These are phyloP conservation scores for Nigrospora oryzae DNA, from an alignment of 2,329 filamentous ascomycete genomes.

Conservation along the genomic window DNA sequence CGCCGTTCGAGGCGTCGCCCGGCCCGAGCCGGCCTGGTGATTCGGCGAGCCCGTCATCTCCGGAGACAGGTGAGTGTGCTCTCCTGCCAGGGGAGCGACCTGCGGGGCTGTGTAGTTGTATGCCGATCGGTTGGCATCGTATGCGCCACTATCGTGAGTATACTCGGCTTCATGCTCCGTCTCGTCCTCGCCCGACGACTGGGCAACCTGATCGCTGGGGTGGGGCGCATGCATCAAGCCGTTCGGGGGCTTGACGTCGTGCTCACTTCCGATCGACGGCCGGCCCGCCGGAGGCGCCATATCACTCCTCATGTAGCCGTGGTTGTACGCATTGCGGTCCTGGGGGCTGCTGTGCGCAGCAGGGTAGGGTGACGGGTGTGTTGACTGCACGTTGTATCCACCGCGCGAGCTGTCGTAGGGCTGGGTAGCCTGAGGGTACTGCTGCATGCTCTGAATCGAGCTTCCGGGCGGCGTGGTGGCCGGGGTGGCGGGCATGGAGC, in stretches of 20 bases:
- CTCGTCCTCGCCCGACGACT: conserved; percentile 54
- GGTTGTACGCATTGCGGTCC: conserved; percentile 57
- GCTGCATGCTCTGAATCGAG: conserved; percentile 67
- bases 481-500: conserved; percentile 85
- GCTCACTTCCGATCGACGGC: conserved; percentile 51
- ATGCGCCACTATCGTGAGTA: conserved; percentile 71
- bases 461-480: conserved; percentile 81
- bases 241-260: conserved; percentile 58
- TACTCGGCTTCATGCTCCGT: conserved; percentile 76
- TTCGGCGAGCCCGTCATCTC: conserved; percentile 76
- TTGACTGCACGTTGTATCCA: conserved; percentile 65
- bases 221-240: conserved; percentile 54
- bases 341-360: conserved; percentile 51
- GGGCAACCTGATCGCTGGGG: conserved; percentile 43
- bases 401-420: conserved; percentile 69
- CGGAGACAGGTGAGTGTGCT: conserved; percentile 68
- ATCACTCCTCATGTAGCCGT: conserved; percentile 73
- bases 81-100: conserved; percentile 57
- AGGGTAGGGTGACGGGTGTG: conserved; percentile 65
- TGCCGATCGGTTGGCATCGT: conserved; percentile 61
- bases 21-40: conserved; percentile 72
- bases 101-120: conserved; percentile 72
- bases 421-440: conserved; percentile 62
- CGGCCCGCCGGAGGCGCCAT: conserved; percentile 75
- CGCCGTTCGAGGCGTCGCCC: conserved; percentile 77